Conservation (phyloP, 176 grass and related monocot genomes). For the Zoysia japonica region DNA sequence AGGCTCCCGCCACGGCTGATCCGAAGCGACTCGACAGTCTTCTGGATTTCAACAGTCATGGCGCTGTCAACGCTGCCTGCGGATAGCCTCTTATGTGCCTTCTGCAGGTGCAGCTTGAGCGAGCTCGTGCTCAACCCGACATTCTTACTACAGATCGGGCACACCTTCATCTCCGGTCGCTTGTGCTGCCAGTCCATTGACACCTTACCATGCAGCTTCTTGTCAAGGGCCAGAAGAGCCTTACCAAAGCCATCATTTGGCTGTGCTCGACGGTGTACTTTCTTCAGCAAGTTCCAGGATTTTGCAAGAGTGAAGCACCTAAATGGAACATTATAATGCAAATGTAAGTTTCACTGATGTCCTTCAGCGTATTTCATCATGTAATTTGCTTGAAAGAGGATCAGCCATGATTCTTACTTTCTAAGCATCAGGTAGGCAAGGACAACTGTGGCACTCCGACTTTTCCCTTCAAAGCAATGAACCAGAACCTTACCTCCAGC, state of each 20-base stretch:
- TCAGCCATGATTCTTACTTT: conserved; percentile 54
- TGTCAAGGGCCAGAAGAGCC: conserved; percentile 73
- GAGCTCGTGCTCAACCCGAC: conserved; percentile 94
- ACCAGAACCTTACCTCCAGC: conserved; percentile 78
- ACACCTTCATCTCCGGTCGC: conserved; percentile 89
- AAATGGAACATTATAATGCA: background rate
- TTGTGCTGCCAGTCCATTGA: conserved; percentile 96
- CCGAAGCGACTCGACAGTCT: conserved; percentile 54
- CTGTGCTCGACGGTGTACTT: conserved; percentile 73
- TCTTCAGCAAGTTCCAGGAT: conserved; percentile 86
- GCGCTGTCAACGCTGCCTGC: conserved; percentile 84
- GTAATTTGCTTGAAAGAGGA: background rate
- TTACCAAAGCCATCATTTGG: conserved; percentile 88
- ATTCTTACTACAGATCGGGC: conserved; percentile 79
- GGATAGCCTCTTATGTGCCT: conserved; percentile 70
- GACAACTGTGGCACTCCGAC: conserved; percentile 80
- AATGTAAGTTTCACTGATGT: background rate
- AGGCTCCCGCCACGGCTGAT: conserved; percentile 67
- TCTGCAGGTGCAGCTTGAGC: conserved; percentile 90
- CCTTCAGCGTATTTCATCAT: background rate
- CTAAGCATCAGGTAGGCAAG: conserved; percentile 87
- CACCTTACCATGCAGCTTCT: conserved; percentile 68
- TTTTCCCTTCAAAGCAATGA: conserved; percentile 99
- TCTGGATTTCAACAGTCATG: conserved; percentile 84
- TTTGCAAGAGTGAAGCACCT: conserved; percentile 72